phyloP scores from a whole-genome alignment of 192 early-diverging fungal species.

The Podila verticillata region DNA sequence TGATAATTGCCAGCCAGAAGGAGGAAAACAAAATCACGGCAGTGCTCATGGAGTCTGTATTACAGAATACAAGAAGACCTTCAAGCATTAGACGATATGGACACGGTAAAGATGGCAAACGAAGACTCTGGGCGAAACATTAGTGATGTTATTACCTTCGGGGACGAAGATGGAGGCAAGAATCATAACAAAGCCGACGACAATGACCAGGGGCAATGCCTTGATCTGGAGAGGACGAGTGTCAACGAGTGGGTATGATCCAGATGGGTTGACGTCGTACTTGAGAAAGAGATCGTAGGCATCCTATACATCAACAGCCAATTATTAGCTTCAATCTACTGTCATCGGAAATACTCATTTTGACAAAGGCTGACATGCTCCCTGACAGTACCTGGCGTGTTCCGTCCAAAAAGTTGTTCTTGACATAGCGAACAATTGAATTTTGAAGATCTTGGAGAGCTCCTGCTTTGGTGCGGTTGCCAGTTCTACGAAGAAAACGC shows the following conservation, averaged over 20 bases:
- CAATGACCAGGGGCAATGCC: constrained; percentile 45
- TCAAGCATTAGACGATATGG: constrained; percentile 57
- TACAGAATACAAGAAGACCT: constrained; percentile 49
- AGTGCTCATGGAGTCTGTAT: constrained; percentile 20
- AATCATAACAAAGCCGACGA: constrained; percentile 25
- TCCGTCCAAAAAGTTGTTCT: constrained; percentile 97
- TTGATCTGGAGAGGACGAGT: constrained; percentile 67
- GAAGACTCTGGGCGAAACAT: not conserved
- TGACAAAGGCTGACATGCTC: too few species aligned
- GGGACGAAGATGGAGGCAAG: constrained; percentile 17
- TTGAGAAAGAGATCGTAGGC: constrained; percentile 87
- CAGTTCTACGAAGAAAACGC: constrained; percentile 67
- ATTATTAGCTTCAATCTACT: too few species aligned
- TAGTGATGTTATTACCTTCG: constrained; percentile 5
- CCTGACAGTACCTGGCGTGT: constrained; percentile 65
- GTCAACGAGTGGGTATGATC: constrained; percentile 61
- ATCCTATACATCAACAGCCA: constrained; percentile 59
- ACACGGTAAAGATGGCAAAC: not conserved
- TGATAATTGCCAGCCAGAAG: constrained; percentile 59
- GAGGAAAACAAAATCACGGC: constrained; percentile 50
- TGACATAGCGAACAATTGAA: constrained; percentile 86
- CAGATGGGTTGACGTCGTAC: constrained; percentile 51
- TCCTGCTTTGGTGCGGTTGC: constrained; percentile 86
- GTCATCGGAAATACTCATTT: too few species aligned
- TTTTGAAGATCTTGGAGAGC: constrained; percentile 85